Base-by-base conservation (phyloP, 805 yeast species). In the Cyberlindnera maritima region DNA sequence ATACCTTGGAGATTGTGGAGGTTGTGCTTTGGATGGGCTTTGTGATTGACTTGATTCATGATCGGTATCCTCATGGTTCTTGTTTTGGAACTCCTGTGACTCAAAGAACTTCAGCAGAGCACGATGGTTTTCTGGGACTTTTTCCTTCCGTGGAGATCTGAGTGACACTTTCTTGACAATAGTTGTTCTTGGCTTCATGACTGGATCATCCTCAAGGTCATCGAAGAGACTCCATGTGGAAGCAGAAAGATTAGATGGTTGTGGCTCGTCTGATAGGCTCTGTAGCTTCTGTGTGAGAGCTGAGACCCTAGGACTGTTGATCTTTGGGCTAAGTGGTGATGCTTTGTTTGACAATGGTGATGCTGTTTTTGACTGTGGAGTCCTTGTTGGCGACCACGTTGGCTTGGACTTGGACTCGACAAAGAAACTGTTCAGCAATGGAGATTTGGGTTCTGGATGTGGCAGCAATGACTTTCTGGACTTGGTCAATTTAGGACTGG, bases 401-500 rank as follows among this genome's bases (percentile, higher is more conserved):
- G 64, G 64, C 29, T 59, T 60, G 5, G 42, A 25, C 36, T 52
- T 36, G 2, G 64, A 55, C 28, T 60, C 64, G 5, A 60, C 42
- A 28, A 50, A 60, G 43, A 49, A 51, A 18, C 41, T 54, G 39
- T 47, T 54, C 19, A 44, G 46, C 17, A 28, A 14, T 7, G 41
- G 43, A n/a, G 47, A 42, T 21, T 40, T 21, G 12, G 37, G 38
- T 28, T 23, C 15, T 37, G 19, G 36, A 34, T 17, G 39, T 23
- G 25, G 32, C 20, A 32, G 13, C 13, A 14, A 9, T 39, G 44
- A 15, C 31, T 15, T 14, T 31, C n/a, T 21, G 15, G 21, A 32
- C 20, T 40, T 36, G 21, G 18, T 21, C 18, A 23, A 20, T 18
- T 36, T 21, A 6, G 39, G 17, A 9, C 10, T 18, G 3, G 21